phyloP scores from a whole-genome alignment of 169 alveolate genomes.

The Cryptosporidium meleagridis region DNA sequence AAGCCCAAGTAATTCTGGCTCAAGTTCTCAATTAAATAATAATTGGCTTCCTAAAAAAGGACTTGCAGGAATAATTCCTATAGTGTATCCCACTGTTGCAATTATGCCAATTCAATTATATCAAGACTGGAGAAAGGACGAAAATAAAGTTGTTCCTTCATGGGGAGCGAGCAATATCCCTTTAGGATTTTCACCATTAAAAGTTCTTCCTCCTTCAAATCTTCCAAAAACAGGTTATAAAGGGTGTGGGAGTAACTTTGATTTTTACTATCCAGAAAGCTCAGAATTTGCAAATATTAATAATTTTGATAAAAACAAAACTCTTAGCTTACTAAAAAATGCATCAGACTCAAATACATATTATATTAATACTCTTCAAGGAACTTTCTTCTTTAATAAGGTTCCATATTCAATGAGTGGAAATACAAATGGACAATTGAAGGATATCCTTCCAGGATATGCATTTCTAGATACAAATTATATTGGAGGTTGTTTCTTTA shows the following conservation, averaged over 20 bases:
- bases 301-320: not conserved
- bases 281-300: not conserved
- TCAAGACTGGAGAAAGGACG: conserved; percentile 59
- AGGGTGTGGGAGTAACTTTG: conserved; percentile 48
- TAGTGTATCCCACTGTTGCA: conserved; percentile 34
- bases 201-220: conserved; percentile 59
- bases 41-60: conserved; percentile 5
- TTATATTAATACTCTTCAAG: conserved; percentile 50
- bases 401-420: conserved; percentile 48
- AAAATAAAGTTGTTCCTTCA: conserved; percentile 56
- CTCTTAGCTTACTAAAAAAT: conserved; percentile 18
- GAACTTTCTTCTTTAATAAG: conserved; percentile 58
- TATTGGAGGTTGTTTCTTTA: conserved; percentile 64
- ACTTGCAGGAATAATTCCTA: conserved; percentile 53
- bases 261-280: conserved; percentile 37
- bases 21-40: not conserved
- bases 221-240: conserved; percentile 34
- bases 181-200: conserved; percentile 61
- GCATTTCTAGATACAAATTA: conserved; percentile 53
- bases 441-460: conserved; percentile 31
- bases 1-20: not conserved
- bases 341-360: conserved; percentile 3
- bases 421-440: conserved; percentile 11
- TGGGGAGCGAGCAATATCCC: conserved; percentile 71
- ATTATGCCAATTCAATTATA: conserved; percentile 38